Evolutionary conservation across 805 yeast species (phyloP).

Genomic region (Schizosaccharomyces cryophilus): DNA sequence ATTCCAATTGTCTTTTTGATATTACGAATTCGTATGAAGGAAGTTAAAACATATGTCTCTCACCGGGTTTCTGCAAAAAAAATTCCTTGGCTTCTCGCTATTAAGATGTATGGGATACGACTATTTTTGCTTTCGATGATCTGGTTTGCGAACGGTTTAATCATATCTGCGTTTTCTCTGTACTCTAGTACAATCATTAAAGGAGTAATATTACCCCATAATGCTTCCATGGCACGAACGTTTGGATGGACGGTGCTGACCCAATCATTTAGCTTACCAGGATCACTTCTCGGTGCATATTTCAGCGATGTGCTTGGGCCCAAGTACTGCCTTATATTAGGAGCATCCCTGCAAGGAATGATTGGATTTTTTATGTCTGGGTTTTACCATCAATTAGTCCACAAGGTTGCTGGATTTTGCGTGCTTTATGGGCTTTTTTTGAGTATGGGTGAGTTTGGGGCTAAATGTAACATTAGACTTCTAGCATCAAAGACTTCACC

Average conservation of each 20-base stretch:
- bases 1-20: constrained; percentile 61
- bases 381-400: constrained; percentile 26
- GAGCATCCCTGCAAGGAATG: constrained; percentile 47
- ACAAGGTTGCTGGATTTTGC: constrained; percentile 51
- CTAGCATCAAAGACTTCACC: constrained; percentile 70
- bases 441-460: constrained; percentile 61
- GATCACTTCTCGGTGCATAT: constrained; percentile 63
- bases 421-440: constrained; percentile 73
- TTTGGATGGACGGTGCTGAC: constrained; percentile 87
- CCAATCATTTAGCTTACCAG: constrained; percentile 72
- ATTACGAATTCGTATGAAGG: constrained; percentile 51
- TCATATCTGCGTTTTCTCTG: constrained; percentile 65
- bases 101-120: constrained; percentile 72
- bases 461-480: constrained; percentile 78
- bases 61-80: constrained; percentile 37
- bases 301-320: constrained; percentile 78
- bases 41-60: constrained; percentile 46
- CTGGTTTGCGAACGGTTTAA: constrained; percentile 83
- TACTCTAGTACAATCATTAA: constrained; percentile 51
- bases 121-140: constrained; percentile 41
- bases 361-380: constrained; percentile 73
- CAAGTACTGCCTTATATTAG: constrained; percentile 44
- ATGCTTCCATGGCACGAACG: constrained; percentile 34
- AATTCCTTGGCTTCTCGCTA: constrained; percentile 41
- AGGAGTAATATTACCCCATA: constrained; percentile 27